Percentiles rank a stretch among this genome's conserved stretches.
phyloP scores from a whole-genome alignment of 257 asterid genomes.

The Apocynum venetum region DNA sequence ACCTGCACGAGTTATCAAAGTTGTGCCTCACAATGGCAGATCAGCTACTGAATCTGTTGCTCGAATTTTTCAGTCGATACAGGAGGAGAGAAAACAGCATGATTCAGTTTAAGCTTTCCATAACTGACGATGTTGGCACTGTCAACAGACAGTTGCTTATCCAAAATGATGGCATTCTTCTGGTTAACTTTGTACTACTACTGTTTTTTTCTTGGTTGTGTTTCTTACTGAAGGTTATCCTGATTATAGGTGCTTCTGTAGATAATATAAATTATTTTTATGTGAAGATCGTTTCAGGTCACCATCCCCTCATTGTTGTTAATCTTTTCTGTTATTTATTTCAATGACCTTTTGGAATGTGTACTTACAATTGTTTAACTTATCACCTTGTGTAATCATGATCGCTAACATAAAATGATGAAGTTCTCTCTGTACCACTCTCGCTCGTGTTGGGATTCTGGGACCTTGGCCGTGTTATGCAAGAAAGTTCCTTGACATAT shows the following conservation, averaged over 20 bases:
- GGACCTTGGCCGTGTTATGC: too few species aligned
- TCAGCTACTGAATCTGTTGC: constrained; percentile 84
- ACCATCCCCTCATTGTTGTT: not conserved
- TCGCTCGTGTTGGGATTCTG: not conserved
- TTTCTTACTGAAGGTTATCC: not conserved
- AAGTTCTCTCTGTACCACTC: not conserved
- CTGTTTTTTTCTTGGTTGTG: constrained; percentile 4
- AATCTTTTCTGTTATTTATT: not conserved
- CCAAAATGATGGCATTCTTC: not conserved
- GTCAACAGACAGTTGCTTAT: not conserved
- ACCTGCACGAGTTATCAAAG: constrained; percentile 54
- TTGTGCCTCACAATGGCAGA: constrained; percentile 64
- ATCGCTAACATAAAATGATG: not conserved
- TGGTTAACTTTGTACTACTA: not conserved
- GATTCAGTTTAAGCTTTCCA: constrained; percentile 27
- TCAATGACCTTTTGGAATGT: not conserved
- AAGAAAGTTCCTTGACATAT: too few species aligned
- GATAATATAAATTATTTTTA: not conserved
- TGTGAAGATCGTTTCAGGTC: constrained; percentile 8
- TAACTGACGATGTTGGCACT: not conserved
- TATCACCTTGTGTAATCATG: not conserved
- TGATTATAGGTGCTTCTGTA: constrained; percentile 11
- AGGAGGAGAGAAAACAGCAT: constrained; percentile 68
- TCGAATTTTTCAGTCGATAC: constrained; percentile 75
- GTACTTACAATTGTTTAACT: not conserved